These are phyloP conservation scores for Ormosia semicastrata DNA, from an alignment of 306 rosid genomes.

Conservation along the genomic window DNA sequence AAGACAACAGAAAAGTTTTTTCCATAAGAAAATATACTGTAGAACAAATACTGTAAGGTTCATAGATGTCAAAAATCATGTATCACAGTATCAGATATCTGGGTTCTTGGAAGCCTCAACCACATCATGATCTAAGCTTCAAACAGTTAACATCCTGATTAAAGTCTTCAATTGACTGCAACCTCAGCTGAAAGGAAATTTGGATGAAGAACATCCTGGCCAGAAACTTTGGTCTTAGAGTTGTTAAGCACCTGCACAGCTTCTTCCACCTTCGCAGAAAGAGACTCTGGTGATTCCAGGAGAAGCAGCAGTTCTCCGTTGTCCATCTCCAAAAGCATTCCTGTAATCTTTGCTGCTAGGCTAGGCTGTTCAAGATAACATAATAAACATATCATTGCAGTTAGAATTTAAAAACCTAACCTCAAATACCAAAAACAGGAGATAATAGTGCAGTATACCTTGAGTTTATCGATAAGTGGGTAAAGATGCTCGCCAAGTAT, in stretches of 20 bases:
- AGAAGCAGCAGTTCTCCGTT: constrained; percentile 72
- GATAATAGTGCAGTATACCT: constrained; percentile 41
- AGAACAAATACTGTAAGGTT: constrained; percentile 14
- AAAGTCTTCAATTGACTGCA: constrained; percentile 59
- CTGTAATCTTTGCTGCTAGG: constrained; percentile 79
- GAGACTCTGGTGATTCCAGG: constrained; percentile 78
- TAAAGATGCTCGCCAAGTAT: constrained; percentile 78
- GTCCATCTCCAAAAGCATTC: constrained; percentile 98
- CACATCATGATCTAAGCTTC: constrained; percentile 15
- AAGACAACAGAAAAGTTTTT: constrained; percentile 16
- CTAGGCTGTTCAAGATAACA: constrained; percentile 55
- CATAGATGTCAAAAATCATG: constrained; percentile 27
- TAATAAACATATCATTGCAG: neutral
- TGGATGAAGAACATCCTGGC: constrained; percentile 59
- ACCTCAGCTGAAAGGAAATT: constrained; percentile 72
- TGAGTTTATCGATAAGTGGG: constrained; percentile 58
- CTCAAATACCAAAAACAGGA: neutral
- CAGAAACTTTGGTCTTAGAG: constrained; percentile 59
- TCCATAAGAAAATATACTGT: constrained; percentile 23
- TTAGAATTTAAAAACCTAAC: constrained; percentile 1
- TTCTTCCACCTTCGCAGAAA: constrained; percentile 75
- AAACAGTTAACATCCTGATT: constrained; percentile 10
- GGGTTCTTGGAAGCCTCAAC: constrained; percentile 30
- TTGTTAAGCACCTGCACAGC: constrained; percentile 76
- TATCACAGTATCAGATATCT: neutral